These are phyloP conservation scores for Globisporangium canariense DNA, from an alignment of 352 stramenopile species.

Conservation along the genomic window DNA sequence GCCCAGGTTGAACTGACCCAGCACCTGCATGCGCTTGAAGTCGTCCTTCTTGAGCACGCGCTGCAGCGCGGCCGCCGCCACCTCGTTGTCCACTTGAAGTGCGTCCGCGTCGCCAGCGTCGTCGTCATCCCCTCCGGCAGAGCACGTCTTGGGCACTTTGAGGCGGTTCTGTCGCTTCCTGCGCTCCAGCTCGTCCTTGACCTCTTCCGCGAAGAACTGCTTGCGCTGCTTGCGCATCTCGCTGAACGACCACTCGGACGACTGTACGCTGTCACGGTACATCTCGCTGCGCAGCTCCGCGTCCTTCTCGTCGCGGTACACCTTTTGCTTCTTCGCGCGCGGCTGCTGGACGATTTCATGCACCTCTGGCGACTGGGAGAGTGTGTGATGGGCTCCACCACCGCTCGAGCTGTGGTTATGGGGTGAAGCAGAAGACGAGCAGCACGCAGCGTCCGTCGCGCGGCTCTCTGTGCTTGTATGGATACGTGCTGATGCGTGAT, in stretches of 20 bases:
- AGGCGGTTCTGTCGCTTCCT: conserved; percentile 21
- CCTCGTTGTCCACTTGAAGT: conserved; percentile 33
- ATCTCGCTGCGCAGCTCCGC: background rate
- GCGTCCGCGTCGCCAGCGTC: conserved; percentile 6
- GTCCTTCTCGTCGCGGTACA: conserved; percentile 7
- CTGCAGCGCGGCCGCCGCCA: conserved; percentile 48
- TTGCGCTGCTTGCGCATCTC: conserved; percentile 38
- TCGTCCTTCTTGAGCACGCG: conserved; percentile 89
- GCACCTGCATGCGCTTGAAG: conserved; percentile 90
- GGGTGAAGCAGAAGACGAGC: background rate
- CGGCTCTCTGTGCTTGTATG: background rate
- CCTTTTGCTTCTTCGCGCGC: conserved; percentile 10
- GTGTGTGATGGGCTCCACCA: background rate
- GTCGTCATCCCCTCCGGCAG: conserved; percentile 13
- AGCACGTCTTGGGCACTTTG: conserved; percentile 39
- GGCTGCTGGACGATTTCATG: conserved; percentile 15
- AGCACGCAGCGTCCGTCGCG: background rate
- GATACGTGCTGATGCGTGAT: background rate
- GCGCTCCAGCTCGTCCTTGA: conserved; percentile 28
- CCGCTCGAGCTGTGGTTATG: background rate
- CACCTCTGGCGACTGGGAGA: background rate
- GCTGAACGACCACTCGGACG: conserved; percentile 32
- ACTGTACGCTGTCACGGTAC: background rate
- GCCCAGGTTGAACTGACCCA: conserved; percentile 98
- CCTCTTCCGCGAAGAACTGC: conserved; percentile 42